phyloP scores from a whole-genome alignment of 1,284 basidiomycete species.

The Ustilago tritici region DNA sequence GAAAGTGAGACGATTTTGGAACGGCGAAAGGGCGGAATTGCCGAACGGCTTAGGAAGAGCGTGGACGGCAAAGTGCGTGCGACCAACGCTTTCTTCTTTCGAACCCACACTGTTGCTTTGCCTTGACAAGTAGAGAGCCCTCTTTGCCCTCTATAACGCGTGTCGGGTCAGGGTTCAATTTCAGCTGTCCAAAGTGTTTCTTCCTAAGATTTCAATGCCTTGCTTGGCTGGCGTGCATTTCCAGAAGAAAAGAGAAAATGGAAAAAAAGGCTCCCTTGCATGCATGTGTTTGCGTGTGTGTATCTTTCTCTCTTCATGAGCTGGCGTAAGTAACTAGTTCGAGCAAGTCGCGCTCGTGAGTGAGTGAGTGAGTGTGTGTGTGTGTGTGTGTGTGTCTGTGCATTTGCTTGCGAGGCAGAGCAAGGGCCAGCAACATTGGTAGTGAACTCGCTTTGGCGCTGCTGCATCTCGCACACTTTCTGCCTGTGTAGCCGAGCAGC shows the following conservation, averaged over 20 bases:
- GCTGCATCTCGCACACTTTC: slow-evolving; percentile 4
- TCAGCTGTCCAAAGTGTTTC: slow-evolving; percentile 3
- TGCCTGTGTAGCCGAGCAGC: slow-evolving; percentile 3
- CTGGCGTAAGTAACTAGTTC: not conserved
- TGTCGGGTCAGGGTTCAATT: slow-evolving; percentile 10
- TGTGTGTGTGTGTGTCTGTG: slow-evolving; percentile 4
- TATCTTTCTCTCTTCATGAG: slow-evolving; percentile 9
- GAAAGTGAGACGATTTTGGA: not conserved
- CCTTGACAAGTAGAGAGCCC: not conserved
- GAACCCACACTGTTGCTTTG: not conserved
- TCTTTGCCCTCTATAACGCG: not conserved
- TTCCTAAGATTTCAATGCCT: slow-evolving; percentile 10
- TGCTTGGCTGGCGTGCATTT: slow-evolving; percentile 6
- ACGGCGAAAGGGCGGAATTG: slow-evolving; percentile 2
- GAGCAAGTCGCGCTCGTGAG: slow-evolving; percentile 10
- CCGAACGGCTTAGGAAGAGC: not conserved
- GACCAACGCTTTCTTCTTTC: slow-evolving; percentile 1
- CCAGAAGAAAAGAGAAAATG: not conserved
- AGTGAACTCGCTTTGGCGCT: not conserved
- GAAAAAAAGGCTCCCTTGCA: not conserved
- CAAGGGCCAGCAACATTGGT: not conserved
- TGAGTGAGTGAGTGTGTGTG: no score
- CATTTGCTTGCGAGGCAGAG: slow-evolving; percentile 1
- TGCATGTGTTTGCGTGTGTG: slow-evolving; percentile 9
- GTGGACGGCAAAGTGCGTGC: slow-evolving; percentile 2